Base-by-base conservation (phyloP, 345 rosid species). In the Conringia planisiliqua region DNA sequence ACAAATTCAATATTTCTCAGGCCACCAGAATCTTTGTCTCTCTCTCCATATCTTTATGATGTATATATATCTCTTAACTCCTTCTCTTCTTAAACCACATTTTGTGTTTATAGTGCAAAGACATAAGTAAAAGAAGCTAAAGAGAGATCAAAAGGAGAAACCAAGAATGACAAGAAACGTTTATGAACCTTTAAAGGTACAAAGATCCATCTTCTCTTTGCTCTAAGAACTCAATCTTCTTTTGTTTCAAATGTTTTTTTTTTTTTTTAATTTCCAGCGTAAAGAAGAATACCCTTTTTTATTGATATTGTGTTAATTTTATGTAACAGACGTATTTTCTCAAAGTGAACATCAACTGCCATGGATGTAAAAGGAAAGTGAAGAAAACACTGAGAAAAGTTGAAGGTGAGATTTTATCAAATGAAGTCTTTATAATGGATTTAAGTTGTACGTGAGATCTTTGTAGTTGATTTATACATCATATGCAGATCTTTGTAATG, bases 301-400 rank as follows among this genome's bases (percentile, higher is more conserved):
- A n/a, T n/a, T 17, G 14, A 73, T 46, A 62, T 47, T 57, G 5
- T 36, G 18, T 44, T n/a, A n/a, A n/a, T n/a, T 61, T 60, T 42
- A 17, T 74, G 67, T 22, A 2, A 35, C 82, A 90, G 97, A 89
- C 85, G 26, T 78, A 82, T 81, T 32, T 80, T 71, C 90, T 92
- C 66, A 87, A 82, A 67, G 93, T 88, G 2, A 83, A 86, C 72
- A 78, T 92, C 20, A 85, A 92, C 75, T 92, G 97, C 27, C 84
- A 83, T 72, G 93, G 97, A 8, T 92, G 97, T 83, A 73, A 82
- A 62, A 74, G 61, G 61, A 89, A 80, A 76, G 93, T 92, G 73
- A 84, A 80, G 87, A 92, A 87, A 72, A 84, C 88, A 54, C 80
- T 89, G 20, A 54, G 82, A 65, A 92, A 87, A 79, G 84, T 88